Conservation (phyloP, 768 basidiomycete species). For the Cystofilobasidium macerans region DNA sequence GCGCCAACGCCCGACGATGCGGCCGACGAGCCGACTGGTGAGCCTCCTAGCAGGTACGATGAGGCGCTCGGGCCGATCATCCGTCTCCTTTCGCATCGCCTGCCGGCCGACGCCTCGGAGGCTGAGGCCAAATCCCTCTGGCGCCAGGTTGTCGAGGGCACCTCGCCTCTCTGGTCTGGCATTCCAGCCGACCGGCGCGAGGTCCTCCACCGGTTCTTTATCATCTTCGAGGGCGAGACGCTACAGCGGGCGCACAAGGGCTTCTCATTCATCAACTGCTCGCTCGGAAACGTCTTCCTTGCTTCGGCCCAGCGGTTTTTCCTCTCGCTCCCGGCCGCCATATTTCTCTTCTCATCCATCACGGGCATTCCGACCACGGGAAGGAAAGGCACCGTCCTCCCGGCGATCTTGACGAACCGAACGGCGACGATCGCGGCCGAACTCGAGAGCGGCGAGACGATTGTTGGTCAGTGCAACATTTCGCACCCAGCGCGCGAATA, state of each 20-base stretch:
- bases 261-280: constrained; percentile 57
- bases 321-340: constrained; percentile 80
- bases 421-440: constrained; percentile 92
- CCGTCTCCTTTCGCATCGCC: constrained; percentile 63
- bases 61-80: constrained; percentile 57
- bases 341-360: constrained; percentile 86
- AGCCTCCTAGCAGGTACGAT: too few species aligned
- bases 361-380: constrained; percentile 60
- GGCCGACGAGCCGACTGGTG: too few species aligned
- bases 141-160: constrained; percentile 83
- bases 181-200: constrained; percentile 86
- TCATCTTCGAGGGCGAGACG: constrained; percentile 79
- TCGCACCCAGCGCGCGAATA: constrained; percentile 59
- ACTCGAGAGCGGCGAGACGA: constrained; percentile 61
- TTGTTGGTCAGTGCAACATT: constrained; percentile 88
- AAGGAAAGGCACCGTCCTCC: constrained; percentile 76
- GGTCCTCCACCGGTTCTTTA: constrained; percentile 80
- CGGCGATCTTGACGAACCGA: constrained; percentile 84
- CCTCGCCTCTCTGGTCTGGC: constrained; percentile 65
- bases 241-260: constrained; percentile 83
- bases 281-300: constrained; percentile 70
- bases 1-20: constrained; percentile 53
- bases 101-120: constrained; percentile 58
- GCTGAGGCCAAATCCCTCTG: constrained; percentile 75
- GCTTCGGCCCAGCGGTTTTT: constrained; percentile 83